phyloP scores from a whole-genome alignment of 768 basidiomycete species.

The Boletus sp. region DNA sequence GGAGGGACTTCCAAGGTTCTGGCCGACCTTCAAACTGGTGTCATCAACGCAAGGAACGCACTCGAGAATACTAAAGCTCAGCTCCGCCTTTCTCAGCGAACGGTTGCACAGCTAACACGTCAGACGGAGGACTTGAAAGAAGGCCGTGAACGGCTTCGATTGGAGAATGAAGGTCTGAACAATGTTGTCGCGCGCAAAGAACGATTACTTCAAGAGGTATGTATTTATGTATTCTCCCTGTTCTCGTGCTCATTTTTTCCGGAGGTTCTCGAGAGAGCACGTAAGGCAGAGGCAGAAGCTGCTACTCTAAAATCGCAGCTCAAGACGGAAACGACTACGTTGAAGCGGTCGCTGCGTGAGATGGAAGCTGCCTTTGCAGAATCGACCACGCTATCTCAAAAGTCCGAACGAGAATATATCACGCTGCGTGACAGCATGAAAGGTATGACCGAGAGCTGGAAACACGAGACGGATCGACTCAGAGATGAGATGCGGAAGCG shows the following conservation, averaged over 20 bases:
- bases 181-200: slow-evolving; percentile 88
- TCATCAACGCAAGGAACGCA: slow-evolving; percentile 72
- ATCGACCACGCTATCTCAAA: slow-evolving; percentile 73
- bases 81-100: slow-evolving; percentile 74
- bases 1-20: slow-evolving; percentile 85
- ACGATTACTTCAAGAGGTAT: slow-evolving; percentile 78
- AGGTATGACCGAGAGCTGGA: slow-evolving; percentile 68
- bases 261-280: slow-evolving; percentile 77
- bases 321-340: slow-evolving; percentile 65
- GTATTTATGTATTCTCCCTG: slow-evolving; percentile 9
- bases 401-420: slow-evolving; percentile 79
- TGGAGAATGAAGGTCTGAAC: slow-evolving; percentile 86
- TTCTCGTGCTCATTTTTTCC: not conserved
- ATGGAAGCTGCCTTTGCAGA: slow-evolving; percentile 75
- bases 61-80: slow-evolving; percentile 86
- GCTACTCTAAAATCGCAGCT: slow-evolving; percentile 63
- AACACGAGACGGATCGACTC: slow-evolving; percentile 66
- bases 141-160: slow-evolving; percentile 70
- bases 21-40: slow-evolving; percentile 82
- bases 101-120: slow-evolving; percentile 78
- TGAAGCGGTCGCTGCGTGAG: slow-evolving; percentile 75
- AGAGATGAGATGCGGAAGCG: slow-evolving; percentile 70
- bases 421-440: slow-evolving; percentile 76
- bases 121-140: slow-evolving; percentile 90
- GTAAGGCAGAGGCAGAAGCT: slow-evolving; percentile 81